phyloP scores from a whole-genome alignment of 805 yeast species.

The Metschnikowia similis region DNA sequence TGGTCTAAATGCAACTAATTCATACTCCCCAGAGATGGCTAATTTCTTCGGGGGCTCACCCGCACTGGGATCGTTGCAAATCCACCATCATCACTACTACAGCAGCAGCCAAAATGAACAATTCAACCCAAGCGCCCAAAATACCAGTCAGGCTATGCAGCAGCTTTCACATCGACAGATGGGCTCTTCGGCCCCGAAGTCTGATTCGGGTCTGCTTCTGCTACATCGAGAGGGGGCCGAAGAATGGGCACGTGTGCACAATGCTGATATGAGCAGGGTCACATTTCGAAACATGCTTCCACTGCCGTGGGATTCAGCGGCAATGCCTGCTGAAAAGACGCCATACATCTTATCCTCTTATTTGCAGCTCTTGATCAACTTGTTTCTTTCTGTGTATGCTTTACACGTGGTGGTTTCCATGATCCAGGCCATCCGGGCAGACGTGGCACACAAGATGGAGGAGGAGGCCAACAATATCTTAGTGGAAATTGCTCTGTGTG shows the following conservation, averaged over 20 bases:
- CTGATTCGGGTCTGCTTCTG: neutral
- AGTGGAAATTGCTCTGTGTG: constrained; percentile 53
- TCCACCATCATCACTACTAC: constrained; percentile 49
- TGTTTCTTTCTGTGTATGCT: constrained; percentile 42
- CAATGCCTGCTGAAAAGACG: constrained; percentile 47
- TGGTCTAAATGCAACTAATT: neutral
- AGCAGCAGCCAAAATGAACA: constrained; percentile 18
- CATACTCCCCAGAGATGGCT: neutral
- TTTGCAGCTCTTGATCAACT: constrained; percentile 52
- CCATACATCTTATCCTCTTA: constrained; percentile 61
- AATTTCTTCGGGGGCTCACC: neutral
- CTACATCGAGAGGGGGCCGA: neutral
- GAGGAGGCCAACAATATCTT: constrained; percentile 43
- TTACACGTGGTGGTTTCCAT: constrained; percentile 41
- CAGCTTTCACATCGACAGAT: neutral
- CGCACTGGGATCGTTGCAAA: constrained; percentile 15
- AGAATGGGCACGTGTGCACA: neutral
- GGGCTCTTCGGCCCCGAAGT: neutral
- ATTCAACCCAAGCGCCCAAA: constrained; percentile 32
- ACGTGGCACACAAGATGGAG: constrained; percentile 48
- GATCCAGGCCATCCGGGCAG: constrained; percentile 48
- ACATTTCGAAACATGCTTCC: constrained; percentile 34
- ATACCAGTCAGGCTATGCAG: neutral
- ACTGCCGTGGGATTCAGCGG: constrained; percentile 52
- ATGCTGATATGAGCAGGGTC: neutral